phyloP scores from a whole-genome alignment of 805 yeast species.

The Yamadazyma phyllophila region DNA sequence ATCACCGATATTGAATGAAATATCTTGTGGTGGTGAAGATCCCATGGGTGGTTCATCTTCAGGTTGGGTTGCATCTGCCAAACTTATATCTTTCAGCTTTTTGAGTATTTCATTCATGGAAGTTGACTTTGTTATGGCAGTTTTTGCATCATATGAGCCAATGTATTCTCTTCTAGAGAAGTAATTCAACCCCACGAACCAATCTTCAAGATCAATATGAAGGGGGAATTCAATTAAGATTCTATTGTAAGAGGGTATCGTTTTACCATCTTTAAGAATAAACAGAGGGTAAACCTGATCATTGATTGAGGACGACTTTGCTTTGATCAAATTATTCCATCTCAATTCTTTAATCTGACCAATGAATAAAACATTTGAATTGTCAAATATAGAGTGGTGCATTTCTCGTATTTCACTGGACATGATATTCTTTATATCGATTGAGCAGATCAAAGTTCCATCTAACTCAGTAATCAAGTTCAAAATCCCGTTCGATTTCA shows the following conservation, averaged over 20 bases:
- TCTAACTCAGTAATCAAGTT: constrained; percentile 62
- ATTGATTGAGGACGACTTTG: constrained; percentile 19
- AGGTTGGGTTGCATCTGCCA: not conserved
- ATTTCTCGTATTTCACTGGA: constrained; percentile 62
- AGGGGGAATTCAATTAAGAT: constrained; percentile 62
- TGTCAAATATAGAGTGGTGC: constrained; percentile 61
- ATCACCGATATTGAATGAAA: constrained; percentile 8
- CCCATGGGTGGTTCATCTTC: not conserved
- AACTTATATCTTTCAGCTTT: constrained; percentile 4
- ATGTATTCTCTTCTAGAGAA: constrained; percentile 60
- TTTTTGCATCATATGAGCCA: constrained; percentile 23
- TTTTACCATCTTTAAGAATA: constrained; percentile 33
- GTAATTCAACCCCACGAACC: constrained; percentile 67
- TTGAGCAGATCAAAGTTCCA: constrained; percentile 57
- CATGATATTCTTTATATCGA: constrained; percentile 52
- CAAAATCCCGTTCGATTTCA: constrained; percentile 61
- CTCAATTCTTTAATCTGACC: constrained; percentile 59
- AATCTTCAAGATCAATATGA: constrained; percentile 70
- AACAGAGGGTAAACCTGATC: constrained; percentile 26
- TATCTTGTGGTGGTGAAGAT: not conserved
- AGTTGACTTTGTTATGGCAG: constrained; percentile 7
- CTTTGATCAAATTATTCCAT: constrained; percentile 34
- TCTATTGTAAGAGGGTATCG: constrained; percentile 34
- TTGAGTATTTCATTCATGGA: constrained; percentile 7
- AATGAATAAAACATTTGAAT: constrained; percentile 56